phyloP scores from a whole-genome alignment of 2,329 filamentous ascomycete species.

The Colletotrichum zoysiae region DNA sequence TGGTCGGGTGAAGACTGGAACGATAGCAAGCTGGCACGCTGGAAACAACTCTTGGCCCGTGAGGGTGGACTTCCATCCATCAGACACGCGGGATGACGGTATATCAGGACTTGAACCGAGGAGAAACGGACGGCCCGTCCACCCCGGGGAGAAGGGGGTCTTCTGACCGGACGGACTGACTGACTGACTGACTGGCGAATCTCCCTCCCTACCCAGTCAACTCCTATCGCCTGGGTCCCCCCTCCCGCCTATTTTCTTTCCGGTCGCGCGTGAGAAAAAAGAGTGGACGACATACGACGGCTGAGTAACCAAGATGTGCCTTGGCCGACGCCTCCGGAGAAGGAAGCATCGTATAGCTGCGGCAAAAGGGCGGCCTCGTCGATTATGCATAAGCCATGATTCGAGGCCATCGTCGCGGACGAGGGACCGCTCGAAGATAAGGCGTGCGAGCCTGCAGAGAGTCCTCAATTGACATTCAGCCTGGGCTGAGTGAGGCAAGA shows the following conservation, averaged over 20 bases:
- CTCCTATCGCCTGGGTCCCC: not conserved
- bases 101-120: conserved; percentile 1
- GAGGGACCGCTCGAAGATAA: not conserved
- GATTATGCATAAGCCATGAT: not conserved
- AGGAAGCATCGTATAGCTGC: conserved; percentile 4
- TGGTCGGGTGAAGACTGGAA: not conserved
- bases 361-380: not conserved
- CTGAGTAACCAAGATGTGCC: not conserved
- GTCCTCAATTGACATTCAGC: not conserved
- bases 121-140: conserved; percentile 6
- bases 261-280: not conserved
- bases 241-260: not conserved
- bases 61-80: conserved; percentile 2
- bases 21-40: not conserved
- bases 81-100: not conserved
- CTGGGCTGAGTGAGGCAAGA: not conserved
- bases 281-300: conserved; percentile 11
- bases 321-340: not conserved
- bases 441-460: not conserved
- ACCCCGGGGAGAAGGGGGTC: not conserved
- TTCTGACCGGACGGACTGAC: not conserved
- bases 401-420: not conserved
- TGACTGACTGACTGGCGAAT: not conserved
- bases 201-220: not conserved
- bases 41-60: not conserved